A percentile compares a stretch with the other conserved stretches of the same genome.
Conservation (phyloP, 371 early-diverging fungal genomes). For the Mucor circinelloides region DNA sequence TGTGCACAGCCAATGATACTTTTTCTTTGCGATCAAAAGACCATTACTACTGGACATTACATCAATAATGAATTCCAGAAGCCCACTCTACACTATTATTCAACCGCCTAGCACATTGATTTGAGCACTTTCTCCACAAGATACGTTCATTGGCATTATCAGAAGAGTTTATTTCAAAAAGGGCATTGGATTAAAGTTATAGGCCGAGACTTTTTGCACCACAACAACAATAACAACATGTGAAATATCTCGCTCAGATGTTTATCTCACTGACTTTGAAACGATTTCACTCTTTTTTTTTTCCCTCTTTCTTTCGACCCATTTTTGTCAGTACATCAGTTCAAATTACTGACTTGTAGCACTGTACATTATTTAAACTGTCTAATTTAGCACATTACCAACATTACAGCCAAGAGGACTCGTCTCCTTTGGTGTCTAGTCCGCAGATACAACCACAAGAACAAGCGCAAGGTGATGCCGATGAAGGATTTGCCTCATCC, state of each 20-base stretch:
- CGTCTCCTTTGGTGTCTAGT: background rate
- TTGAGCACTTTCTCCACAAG: too few relatives aligned
- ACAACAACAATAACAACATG: background rate
- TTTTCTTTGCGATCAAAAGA: too few relatives aligned
- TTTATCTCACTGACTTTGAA: background rate
- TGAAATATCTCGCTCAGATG: background rate
- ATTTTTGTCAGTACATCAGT: background rate
- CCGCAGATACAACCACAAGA: constrained; percentile 8
- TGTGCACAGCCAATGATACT: too few relatives aligned
- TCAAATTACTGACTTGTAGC: background rate
- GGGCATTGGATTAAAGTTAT: too few relatives aligned
- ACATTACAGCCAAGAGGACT: background rate
- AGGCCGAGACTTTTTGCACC: background rate
- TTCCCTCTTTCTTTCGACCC: background rate
- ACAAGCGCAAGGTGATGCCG: constrained; percentile 11
- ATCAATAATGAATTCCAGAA: too few relatives aligned
- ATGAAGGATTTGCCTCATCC: constrained; percentile 47
- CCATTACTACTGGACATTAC: too few relatives aligned
- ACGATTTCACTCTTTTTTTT: background rate
- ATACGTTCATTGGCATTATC: too few relatives aligned
- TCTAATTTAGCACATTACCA: background rate
- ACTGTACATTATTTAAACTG: background rate
- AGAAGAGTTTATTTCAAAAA: too few relatives aligned
- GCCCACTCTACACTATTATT: too few relatives aligned
- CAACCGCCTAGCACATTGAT: too few relatives aligned